These are phyloP conservation scores for Venturia asperata DNA, from an alignment of 2,329 filamentous ascomycete species.

Conservation along the genomic window DNA sequence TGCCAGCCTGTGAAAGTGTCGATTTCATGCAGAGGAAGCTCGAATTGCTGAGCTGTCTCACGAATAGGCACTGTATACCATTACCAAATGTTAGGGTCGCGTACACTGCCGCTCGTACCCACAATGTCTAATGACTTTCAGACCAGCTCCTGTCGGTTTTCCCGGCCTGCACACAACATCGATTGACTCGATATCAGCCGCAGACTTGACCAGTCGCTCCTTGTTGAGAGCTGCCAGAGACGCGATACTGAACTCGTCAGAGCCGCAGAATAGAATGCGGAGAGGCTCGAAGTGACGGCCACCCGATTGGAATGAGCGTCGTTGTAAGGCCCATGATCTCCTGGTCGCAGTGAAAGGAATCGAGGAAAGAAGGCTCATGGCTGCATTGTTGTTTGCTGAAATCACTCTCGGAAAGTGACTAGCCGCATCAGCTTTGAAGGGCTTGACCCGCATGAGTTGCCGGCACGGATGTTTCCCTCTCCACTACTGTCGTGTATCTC, in stretches of 20 bases:
- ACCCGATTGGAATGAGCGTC: background rate
- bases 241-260: constrained; percentile 79
- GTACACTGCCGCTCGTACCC: constrained; percentile 23
- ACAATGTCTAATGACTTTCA: constrained; percentile 63
- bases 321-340: background rate
- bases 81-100: background rate
- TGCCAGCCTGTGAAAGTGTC: constrained; percentile 80
- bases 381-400: background rate
- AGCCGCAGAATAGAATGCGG: constrained; percentile 87
- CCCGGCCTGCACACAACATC: constrained; percentile 78
- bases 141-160: constrained; percentile 68
- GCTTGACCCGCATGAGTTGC: too few relatives aligned
- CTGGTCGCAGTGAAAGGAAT: background rate
- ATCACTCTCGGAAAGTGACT: background rate
- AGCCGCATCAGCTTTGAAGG: background rate
- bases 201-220: constrained; percentile 43
- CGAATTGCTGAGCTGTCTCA: constrained; percentile 53
- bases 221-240: constrained; percentile 63
- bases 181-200: constrained; percentile 52
- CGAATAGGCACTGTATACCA: constrained; percentile 63
- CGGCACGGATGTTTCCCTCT: too few relatives aligned
- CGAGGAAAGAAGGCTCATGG: background rate
- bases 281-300: constrained; percentile 46
- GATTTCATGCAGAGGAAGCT: constrained; percentile 62
- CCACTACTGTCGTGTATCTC: too few relatives aligned